Conservation (phyloP, 495 filamentous ascomycete genomes). For the Hypomontagnella monticulosa region DNA sequence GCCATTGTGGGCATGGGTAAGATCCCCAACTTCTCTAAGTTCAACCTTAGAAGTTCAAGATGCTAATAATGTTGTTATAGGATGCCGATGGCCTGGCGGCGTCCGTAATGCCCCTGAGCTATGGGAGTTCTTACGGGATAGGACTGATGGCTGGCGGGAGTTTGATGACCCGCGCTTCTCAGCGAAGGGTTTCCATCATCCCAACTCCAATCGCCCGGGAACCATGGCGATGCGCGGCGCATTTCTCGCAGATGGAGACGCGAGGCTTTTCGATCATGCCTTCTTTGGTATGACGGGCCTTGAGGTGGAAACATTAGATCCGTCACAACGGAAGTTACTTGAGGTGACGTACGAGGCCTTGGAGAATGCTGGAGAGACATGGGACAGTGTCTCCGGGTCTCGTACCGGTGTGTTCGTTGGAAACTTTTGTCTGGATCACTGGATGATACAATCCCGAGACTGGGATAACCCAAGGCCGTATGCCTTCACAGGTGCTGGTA, state of each 20-base stretch:
- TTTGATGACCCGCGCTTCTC: too few relatives aligned
- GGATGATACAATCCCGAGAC: constrained; percentile 31
- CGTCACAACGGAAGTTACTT: constrained; percentile 58
- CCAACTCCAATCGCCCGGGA: too few relatives aligned
- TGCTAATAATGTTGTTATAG: too few relatives aligned
- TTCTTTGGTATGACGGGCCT: constrained; percentile 69
- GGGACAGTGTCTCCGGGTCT: constrained; percentile 51
- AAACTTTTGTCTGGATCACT: constrained; percentile 51
- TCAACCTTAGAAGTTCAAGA: too few relatives aligned
- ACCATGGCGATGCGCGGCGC: too few relatives aligned
- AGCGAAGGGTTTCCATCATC: too few relatives aligned
- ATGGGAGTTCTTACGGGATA: too few relatives aligned
- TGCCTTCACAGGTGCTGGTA: constrained; percentile 61
- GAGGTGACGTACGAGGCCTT: constrained; percentile 68
- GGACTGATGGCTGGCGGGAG: too few relatives aligned
- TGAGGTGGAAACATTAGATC: constrained; percentile 59
- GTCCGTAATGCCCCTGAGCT: too few relatives aligned
- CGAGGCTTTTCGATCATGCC: constrained; percentile 55
- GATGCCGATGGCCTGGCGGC: too few relatives aligned
- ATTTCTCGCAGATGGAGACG: constrained; percentile 45
- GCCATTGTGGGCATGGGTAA: constrained; percentile 65
- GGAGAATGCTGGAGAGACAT: constrained; percentile 58
- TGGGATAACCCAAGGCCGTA: constrained; percentile 51
- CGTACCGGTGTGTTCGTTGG: constrained; percentile 55
- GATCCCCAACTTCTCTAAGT: background rate